These are phyloP conservation scores for Pseudogymnoascus destructans DNA, from an alignment of 2,329 filamentous ascomycete genomes.

Conservation along the genomic window DNA sequence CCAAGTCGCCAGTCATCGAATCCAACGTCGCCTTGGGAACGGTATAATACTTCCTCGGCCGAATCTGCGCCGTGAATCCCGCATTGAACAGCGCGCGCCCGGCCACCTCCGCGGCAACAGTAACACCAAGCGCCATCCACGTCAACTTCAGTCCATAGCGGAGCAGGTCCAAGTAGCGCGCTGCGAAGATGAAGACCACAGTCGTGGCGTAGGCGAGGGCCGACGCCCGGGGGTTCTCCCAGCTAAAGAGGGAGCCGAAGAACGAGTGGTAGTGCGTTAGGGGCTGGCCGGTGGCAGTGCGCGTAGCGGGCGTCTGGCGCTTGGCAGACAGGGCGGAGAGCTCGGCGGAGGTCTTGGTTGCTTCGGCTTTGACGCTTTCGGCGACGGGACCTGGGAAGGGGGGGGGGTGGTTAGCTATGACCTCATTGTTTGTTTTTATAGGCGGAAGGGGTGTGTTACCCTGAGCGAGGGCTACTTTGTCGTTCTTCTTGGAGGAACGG, in stretches of 20 bases:
- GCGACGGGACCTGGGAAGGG: conserved; percentile 42
- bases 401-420: conserved; percentile 13
- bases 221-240: conserved; percentile 55
- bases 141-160: conserved; percentile 54
- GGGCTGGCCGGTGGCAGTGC: conserved; percentile 46
- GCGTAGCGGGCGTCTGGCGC: conserved; percentile 39
- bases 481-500: conserved; percentile 24
- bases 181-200: conserved; percentile 46
- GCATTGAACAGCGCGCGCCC: conserved; percentile 49
- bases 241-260: conserved; percentile 56
- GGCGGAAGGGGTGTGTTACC: not conserved
- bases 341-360: conserved; percentile 41
- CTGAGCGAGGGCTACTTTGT: conserved; percentile 30
- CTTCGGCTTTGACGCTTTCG: conserved; percentile 43
- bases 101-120: conserved; percentile 45
- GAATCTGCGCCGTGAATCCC: conserved; percentile 51
- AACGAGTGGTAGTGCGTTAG: conserved; percentile 60
- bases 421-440: conserved; percentile 1
- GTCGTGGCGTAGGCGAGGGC: conserved; percentile 48
- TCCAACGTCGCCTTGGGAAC: conserved; percentile 50
- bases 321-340: conserved; percentile 44
- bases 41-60: conserved; percentile 55
- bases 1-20: conserved; percentile 46
- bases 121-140: conserved; percentile 47
- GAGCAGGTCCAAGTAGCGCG: conserved; percentile 52